Evolutionary conservation across 1,284 basidiomycete species (phyloP).

Genomic region (Puccinia horiana): DNA sequence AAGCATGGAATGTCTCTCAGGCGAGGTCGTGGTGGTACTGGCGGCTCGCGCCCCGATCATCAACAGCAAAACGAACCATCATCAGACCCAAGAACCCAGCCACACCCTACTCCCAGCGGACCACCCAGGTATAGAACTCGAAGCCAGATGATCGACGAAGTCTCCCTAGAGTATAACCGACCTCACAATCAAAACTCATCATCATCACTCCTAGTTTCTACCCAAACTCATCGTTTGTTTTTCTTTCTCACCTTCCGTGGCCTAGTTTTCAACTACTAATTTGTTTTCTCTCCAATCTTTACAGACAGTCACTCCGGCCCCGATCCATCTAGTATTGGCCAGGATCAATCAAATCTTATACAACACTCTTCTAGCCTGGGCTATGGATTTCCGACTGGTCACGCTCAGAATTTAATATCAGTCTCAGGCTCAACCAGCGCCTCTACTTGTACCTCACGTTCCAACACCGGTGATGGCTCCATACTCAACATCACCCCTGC

Average conservation of each 20-base stretch:
- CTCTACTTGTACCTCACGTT: conserved; percentile 46
- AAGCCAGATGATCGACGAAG: conserved; percentile 41
- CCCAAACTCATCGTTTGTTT: conserved; percentile 13
- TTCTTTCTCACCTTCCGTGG: background rate
- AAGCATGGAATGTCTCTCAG: conserved; percentile 48
- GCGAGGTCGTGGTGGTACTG: conserved; percentile 29
- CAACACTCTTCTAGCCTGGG: conserved; percentile 17
- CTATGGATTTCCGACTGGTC: conserved; percentile 19
- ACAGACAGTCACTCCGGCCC: background rate
- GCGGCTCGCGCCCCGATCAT: background rate
- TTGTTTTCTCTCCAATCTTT: background rate
- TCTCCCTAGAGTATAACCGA: background rate
- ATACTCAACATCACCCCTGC: background rate
- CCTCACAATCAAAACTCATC: background rate
- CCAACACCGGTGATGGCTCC: conserved; percentile 22
- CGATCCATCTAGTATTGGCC: background rate
- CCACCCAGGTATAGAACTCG: conserved; percentile 39
- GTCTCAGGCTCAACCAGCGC: conserved; percentile 43
- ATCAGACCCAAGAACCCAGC: background rate
- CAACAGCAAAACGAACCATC: background rate
- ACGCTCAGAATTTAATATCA: conserved; percentile 17
- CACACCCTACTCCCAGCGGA: conserved; percentile 29
- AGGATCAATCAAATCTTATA: background rate
- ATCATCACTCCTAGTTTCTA: background rate
- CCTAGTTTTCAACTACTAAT: background rate